phyloP scores from a whole-genome alignment of 2,329 filamentous ascomycete species.

The Fusarium hostae region DNA sequence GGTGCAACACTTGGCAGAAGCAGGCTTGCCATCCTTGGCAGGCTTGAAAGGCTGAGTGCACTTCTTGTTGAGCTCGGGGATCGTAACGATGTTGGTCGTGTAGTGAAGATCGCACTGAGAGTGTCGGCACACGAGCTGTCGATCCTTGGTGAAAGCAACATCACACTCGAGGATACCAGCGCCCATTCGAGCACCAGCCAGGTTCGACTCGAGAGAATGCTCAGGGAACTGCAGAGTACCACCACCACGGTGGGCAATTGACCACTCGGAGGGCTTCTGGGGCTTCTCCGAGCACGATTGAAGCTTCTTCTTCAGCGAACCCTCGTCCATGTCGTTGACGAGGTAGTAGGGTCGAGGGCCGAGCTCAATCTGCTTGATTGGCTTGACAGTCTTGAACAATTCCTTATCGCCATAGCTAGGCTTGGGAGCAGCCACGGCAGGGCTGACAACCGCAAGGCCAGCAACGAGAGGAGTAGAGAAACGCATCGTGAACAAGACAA shows the following conservation, averaged over 20 bases:
- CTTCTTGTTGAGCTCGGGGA: constrained; percentile 71
- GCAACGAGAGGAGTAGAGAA: constrained; percentile 46
- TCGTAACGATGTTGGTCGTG: constrained; percentile 73
- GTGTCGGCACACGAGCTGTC: constrained; percentile 74
- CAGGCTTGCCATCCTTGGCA: constrained; percentile 59
- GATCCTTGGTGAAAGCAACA: constrained; percentile 73
- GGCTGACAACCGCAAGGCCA: constrained; percentile 46
- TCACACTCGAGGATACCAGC: constrained; percentile 75
- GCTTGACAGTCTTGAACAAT: constrained; percentile 51
- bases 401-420: constrained; percentile 22
- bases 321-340: constrained; percentile 69
- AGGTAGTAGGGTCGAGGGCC: constrained; percentile 74
- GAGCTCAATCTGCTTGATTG: constrained; percentile 64
- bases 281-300: constrained; percentile 66
- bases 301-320: constrained; percentile 69
- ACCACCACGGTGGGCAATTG: constrained; percentile 71
- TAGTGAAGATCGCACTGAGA: constrained; percentile 75
- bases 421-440: constrained; percentile 45
- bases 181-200: constrained; percentile 74
- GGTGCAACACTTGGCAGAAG: constrained; percentile 75
- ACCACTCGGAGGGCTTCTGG: constrained; percentile 64
- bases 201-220: constrained; percentile 67
- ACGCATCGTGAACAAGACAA: constrained; percentile 45
- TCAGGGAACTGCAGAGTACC: constrained; percentile 73
- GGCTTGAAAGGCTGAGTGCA: constrained; percentile 72